Evolutionary conservation across 2,329 filamentous ascomycete species (phyloP).

Genomic region (Remersonia thermophila): DNA sequence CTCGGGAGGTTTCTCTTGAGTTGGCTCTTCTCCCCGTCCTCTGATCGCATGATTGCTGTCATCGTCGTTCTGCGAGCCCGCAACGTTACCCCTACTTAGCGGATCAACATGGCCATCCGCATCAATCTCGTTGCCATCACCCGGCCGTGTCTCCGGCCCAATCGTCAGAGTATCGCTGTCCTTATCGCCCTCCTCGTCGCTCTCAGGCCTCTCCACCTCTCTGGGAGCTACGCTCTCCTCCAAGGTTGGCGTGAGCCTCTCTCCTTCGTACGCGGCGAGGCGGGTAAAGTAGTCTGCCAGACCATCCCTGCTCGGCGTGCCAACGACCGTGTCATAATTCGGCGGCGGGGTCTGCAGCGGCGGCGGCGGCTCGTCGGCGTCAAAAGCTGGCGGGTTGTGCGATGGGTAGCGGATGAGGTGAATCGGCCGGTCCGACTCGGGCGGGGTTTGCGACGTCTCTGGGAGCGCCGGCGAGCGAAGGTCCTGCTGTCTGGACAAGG

Average conservation of each 20-base stretch:
- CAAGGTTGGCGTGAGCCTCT: too few relatives aligned
- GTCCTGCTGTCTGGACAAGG: conserved; percentile 41
- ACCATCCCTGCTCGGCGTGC: conserved; percentile 51
- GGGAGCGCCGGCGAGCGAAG: conserved; percentile 32
- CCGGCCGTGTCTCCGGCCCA: too few relatives aligned
- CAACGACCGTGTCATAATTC: conserved; percentile 69
- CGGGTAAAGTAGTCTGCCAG: conserved; percentile 81
- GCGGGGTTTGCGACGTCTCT: conserved; percentile 20
- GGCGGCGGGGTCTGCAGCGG: conserved; percentile 64
- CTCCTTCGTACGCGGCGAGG: conserved; percentile 60
- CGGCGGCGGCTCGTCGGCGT: conserved; percentile 66
- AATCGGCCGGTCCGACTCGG: conserved; percentile 52
- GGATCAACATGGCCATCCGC: too few relatives aligned
- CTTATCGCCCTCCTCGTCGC: conserved; percentile 26
- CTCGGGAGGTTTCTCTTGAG: too few relatives aligned
- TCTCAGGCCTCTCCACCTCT: conserved; percentile 16
- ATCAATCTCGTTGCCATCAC: too few relatives aligned
- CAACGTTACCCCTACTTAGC: too few relatives aligned
- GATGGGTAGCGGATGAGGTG: conserved; percentile 74
- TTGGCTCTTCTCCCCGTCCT: too few relatives aligned
- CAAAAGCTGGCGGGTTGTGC: conserved; percentile 78
- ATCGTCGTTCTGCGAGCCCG: too few relatives aligned
- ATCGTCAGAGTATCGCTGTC: too few relatives aligned
- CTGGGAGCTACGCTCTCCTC: too few relatives aligned
- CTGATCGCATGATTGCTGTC: too few relatives aligned